Conservation (phyloP, 352 stramenopile species). For the Globisporangium radiosum region DNA sequence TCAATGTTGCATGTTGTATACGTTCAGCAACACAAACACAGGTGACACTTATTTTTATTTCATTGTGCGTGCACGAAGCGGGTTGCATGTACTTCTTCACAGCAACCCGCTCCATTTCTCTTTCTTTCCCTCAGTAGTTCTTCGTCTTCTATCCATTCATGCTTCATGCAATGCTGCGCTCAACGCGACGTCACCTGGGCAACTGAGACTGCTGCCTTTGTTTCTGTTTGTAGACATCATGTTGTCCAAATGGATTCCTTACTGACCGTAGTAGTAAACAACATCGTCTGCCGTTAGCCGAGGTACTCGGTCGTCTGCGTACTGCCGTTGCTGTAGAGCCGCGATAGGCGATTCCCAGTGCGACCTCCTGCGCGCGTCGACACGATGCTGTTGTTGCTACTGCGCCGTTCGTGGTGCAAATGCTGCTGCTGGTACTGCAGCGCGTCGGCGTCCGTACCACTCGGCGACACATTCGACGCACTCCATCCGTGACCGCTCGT, state of each 20-base stretch:
- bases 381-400: conserved; percentile 16
- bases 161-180: background rate
- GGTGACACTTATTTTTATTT: too few relatives aligned
- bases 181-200: too few relatives aligned
- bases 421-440: conserved; percentile 22
- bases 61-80: too few relatives aligned
- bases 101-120: too few relatives aligned
- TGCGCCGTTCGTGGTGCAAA: conserved; percentile 13
- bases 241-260: too few relatives aligned
- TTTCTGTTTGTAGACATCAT: too few relatives aligned
- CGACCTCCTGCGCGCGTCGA: background rate
- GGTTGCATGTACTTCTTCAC: too few relatives aligned
- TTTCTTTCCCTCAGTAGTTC: too few relatives aligned
- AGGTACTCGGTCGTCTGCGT: conserved; percentile 17
- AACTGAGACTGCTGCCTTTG: too few relatives aligned
- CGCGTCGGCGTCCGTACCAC: conserved; percentile 3
- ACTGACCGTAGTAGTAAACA: background rate
- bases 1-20: too few relatives aligned
- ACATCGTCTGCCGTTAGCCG: conserved; percentile 2
- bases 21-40: too few relatives aligned
- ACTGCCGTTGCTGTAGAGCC: conserved; percentile 18
- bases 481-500: conserved; percentile 34
- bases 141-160: background rate
- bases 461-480: conserved; percentile 9
- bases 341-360: conserved; percentile 11